Base-by-base conservation (phyloP, 305 asterid species). In the Fraxinus xanthoxyloides region DNA sequence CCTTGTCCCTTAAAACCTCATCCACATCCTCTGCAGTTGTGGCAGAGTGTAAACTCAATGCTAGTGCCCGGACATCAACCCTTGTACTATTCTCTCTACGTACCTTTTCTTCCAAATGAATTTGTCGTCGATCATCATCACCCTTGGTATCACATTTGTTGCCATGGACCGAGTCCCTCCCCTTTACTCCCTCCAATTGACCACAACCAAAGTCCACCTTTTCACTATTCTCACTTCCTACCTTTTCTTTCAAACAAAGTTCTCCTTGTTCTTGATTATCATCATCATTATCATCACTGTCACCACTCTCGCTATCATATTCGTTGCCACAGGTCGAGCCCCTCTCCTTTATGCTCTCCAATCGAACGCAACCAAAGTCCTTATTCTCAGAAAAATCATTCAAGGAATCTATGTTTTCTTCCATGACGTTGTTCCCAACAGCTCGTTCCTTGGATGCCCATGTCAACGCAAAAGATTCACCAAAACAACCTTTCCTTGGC, bases 11-110 rank as follows among this genome's bases (percentile, higher is more conserved):
- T 17, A 96, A 86, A 88, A 96, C 90, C 80, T 85, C 87, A 48
- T 92, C 98, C 48, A 92, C 93, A 77, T 94, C 98, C 81, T 94
- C 94, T 0, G 90, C 93, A 74, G 88, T 87, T 89, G 78, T 87
- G 23, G 91, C 90, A 5, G 80, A 79, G 77, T 86, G 91, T 56
- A 96, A 85, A 48, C 82, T 88, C 86, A 38, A 65, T 3, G 92
- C 97, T 54, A 96, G 84, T 2, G 87, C 92, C 78, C 94, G 92
- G 80, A 93, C 97, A 87, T 94, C 90, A 72, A 94, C 72, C 80
- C 87, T 87, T 6, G 28, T 81, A 69, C 56, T 72, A 75, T 54
- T 82, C 78, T 72, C 82, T 80, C 79, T 63, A 61, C 61, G 78
- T 30, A 12, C 76, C 21, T 67, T 80, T 80, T 75, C 81, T 23